phyloP scores from a whole-genome alignment of 1,139 yeast species.

The Saccharomycopsis hybrid region DNA sequence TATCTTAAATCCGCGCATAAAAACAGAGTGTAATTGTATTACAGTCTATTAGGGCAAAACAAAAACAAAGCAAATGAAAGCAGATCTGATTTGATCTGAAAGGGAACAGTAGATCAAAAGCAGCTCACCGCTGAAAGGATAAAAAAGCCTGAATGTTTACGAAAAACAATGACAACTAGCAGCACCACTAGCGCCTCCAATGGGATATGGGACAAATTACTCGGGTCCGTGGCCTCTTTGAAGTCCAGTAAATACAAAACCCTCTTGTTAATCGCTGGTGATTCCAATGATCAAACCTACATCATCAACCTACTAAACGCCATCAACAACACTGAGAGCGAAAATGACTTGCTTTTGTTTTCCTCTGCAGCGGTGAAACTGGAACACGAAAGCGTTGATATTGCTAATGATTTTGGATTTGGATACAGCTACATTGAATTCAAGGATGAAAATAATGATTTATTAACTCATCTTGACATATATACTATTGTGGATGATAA shows the following conservation, averaged over 20 bases:
- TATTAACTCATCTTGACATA: conserved; percentile 2
- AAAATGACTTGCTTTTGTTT: background rate
- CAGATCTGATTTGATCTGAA: too few species aligned
- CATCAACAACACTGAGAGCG: background rate
- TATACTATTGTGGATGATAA: conserved; percentile 4
- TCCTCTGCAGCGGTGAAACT: background rate
- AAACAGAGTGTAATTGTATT: too few species aligned
- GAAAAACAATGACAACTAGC: too few species aligned
- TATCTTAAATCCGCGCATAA: too few species aligned
- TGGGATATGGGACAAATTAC: background rate
- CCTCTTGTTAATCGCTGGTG: background rate
- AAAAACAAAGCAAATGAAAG: too few species aligned
- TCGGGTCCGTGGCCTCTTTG: background rate
- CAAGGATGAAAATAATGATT: conserved; percentile 4
- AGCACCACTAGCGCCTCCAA: too few species aligned
- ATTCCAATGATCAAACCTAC: background rate
- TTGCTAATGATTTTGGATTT: conserved; percentile 8
- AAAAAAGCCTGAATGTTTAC: too few species aligned
- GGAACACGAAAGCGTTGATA: too few species aligned
- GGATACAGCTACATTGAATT: conserved; percentile 5
- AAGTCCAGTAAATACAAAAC: background rate
- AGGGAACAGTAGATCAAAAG: too few species aligned
- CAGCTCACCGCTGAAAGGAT: too few species aligned
- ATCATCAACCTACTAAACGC: background rate
- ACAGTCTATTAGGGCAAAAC: too few species aligned